Conservation (phyloP, 306 rosid species). For the Vigna nakashimae region DNA sequence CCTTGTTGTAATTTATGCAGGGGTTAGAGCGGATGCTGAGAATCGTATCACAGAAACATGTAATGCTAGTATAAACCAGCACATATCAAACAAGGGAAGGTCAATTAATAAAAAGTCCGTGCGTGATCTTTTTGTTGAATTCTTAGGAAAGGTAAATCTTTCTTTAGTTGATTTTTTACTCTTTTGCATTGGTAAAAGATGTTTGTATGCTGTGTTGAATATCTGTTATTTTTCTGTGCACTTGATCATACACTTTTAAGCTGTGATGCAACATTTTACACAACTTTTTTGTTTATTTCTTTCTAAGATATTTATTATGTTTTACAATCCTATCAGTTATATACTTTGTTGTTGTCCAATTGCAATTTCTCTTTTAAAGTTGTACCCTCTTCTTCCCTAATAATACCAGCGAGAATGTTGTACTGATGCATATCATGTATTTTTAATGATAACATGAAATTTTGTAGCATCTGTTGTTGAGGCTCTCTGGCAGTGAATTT, state of each 20-base stretch:
- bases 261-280: neutral
- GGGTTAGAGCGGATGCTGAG: constrained; percentile 74
- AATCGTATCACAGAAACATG: constrained; percentile 62
- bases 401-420: constrained; percentile 21
- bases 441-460: constrained; percentile 7
- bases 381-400: neutral
- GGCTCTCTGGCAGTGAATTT: constrained; percentile 31
- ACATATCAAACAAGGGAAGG: constrained; percentile 54
- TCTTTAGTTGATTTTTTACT: constrained; percentile 31
- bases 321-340: neutral
- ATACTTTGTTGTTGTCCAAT: neutral
- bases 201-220: constrained; percentile 27
- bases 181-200: constrained; percentile 28
- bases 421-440: neutral
- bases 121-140: constrained; percentile 78
- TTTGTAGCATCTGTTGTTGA: constrained; percentile 1
- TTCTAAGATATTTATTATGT: neutral
- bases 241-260: constrained; percentile 18
- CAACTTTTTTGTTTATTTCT: neutral
- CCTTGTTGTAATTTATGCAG: constrained; percentile 55
- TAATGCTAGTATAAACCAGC: constrained; percentile 56
- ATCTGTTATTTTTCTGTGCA: constrained; percentile 4
- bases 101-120: constrained; percentile 63
- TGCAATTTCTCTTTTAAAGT: neutral
- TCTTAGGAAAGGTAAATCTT: constrained; percentile 66